Conservation (phyloP, 2,329 filamentous ascomycete genomes). For the Penicillium palitans region DNA sequence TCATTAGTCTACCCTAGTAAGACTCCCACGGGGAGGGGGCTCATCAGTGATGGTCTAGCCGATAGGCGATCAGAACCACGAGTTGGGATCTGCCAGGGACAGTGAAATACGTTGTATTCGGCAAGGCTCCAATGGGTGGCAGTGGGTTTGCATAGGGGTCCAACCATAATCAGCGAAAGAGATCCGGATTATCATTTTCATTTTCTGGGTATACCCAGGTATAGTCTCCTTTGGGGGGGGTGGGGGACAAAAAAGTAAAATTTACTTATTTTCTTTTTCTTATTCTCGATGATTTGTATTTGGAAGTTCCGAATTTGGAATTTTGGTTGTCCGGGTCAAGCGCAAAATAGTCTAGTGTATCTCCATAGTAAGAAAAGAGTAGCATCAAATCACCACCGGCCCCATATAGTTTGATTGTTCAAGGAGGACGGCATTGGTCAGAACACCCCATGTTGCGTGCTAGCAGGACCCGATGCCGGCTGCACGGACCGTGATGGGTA, state of each 20-base stretch:
- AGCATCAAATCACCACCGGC: constrained; percentile 27
- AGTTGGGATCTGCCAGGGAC: constrained; percentile 33
- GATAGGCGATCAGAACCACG: constrained; percentile 29
- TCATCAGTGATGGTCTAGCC: constrained; percentile 3
- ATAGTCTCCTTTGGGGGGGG: not conserved
- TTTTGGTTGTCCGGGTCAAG: constrained; percentile 12
- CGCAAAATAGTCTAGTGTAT: constrained; percentile 9
- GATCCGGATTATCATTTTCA: constrained; percentile 12
- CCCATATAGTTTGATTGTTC: constrained; percentile 26
- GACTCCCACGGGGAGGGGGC: not conserved
- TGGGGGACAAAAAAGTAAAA: not conserved
- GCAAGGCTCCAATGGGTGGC: constrained; percentile 28
- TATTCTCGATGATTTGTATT: constrained; percentile 12
- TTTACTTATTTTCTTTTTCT: constrained; percentile 7
- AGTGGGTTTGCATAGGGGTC: constrained; percentile 28
- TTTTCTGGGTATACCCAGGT: not conserved
- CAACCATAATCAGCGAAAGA: constrained; percentile 23
- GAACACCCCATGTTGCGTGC: constrained; percentile 32
- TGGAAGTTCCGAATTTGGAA: constrained; percentile 9
- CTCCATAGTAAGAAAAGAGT: constrained; percentile 25
- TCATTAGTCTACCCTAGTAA: constrained; percentile 9
- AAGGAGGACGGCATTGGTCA: constrained; percentile 32
- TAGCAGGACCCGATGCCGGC: constrained; percentile 23
- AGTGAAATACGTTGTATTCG: constrained; percentile 27
- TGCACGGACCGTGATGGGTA: constrained; percentile 29